Evolutionary conservation across 2,329 filamentous ascomycete genomes (phyloP), one percentile per base, ranked within the genome.

Genomic region (Fusarium nematophilum): DNA sequence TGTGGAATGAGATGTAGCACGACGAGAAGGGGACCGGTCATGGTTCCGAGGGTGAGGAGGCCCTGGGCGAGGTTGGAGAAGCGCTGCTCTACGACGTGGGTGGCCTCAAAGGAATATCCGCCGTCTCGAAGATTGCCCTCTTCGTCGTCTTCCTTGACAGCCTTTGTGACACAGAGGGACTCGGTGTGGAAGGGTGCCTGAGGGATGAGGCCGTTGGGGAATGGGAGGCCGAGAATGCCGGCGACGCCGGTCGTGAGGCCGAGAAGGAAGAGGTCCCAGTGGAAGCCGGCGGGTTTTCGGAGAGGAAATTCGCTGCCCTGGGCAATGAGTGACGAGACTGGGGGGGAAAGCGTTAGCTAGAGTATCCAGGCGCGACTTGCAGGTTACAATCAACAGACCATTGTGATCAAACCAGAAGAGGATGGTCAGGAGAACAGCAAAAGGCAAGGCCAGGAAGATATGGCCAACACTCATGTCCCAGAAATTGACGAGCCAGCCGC

Each of bases 371-470:
- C 6, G 21, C 6, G 9, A 6, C 3, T 21, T 5, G 39, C 18
- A 44, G 3, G 11, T 9, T 25, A 9, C 9, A 36, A 7, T 27
- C 4, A 42, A 62, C 78, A 58, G 78, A 91, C 89, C 89, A 66
- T 95, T 96, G 70, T 96, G 92, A 70, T 96, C 92, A 72, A 95
- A 96, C 79, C 90, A 96, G 72, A 96, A 96, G 5, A 96, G 77
- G 17, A 96, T 87, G 0, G 92, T 96, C 13, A 96, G 79, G 2
- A 96, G 79, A 27, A 96, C 70, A 1, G 91, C 92, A 76, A 96
- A 96, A 0, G 93, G 93, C n/a, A 96, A 84, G 1, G 93, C 92
- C 36, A 93, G 80, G 71, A 96, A 96, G 6, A 95, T 82, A 52
- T 96, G 88, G 1, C 82, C 83, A 6, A 90, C 86, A 38, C 79